Conservation (phyloP, 306 rosid species). For the Gastrolobium bilobum region DNA sequence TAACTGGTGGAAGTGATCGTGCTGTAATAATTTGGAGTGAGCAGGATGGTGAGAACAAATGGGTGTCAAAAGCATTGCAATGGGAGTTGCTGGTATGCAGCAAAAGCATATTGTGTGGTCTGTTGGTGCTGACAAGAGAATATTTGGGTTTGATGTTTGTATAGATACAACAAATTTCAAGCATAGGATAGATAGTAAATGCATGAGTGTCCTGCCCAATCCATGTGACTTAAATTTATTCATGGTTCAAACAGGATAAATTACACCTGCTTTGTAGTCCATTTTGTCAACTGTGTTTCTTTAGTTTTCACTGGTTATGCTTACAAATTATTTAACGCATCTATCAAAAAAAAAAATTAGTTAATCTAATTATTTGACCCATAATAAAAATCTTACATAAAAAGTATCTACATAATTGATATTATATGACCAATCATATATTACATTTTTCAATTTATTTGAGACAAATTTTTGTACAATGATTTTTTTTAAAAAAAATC, state of each 20-base stretch:
- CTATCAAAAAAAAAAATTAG: too few relatives aligned
- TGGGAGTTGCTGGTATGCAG: slow-evolving; percentile 96
- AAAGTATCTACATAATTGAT: too few relatives aligned
- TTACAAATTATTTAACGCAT: too few relatives aligned
- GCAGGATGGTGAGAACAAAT: slow-evolving; percentile 62
- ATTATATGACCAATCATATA: too few relatives aligned
- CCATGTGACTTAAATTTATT: slow-evolving; percentile 91
- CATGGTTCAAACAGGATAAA: slow-evolving; percentile 97
- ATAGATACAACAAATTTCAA: slow-evolving; percentile 78
- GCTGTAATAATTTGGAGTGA: slow-evolving; percentile 89
- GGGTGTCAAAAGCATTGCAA: slow-evolving; percentile 95
- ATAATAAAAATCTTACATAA: too few relatives aligned
- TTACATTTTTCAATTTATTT: too few relatives aligned
- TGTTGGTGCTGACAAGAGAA: slow-evolving; percentile 94
- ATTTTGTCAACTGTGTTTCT: slow-evolving; percentile 15
- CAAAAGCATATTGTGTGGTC: slow-evolving; percentile 87
- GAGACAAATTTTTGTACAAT: too few relatives aligned
- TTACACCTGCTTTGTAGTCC: slow-evolving; percentile 24
- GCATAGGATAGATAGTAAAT: slow-evolving; percentile 94
- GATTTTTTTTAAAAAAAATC: too few relatives aligned
- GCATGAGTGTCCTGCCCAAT: slow-evolving; percentile 97
- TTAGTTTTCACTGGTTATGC: slow-evolving; percentile 18
- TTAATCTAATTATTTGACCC: too few relatives aligned
- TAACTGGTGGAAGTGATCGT: slow-evolving; percentile 96
- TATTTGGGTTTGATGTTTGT: slow-evolving; percentile 73